Evolutionary conservation across 352 stramenopile genomes (phyloP), one percentile per base, ranked within the genome.

Genomic region (Globisporangium cylindrosporum): DNA sequence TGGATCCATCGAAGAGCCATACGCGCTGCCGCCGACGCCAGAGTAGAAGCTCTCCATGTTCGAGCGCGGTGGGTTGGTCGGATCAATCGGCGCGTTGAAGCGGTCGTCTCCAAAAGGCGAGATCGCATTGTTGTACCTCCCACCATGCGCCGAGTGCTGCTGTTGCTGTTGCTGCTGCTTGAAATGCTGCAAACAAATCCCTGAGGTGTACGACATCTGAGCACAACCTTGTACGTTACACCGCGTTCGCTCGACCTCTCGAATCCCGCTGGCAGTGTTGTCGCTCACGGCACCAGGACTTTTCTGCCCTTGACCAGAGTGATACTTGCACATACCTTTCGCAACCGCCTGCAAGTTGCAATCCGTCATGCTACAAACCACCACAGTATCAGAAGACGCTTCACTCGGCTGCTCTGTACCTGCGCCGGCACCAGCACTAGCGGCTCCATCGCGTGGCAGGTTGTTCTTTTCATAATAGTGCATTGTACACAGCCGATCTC

Each of bases 381-480:
- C 15, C 20, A 14, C 55, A 18, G 22, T 41, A 22, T 32, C n/a
- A 22, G 29, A 4, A 14, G 46, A 24, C 3, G n/a, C 60, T 20
- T 51, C 34, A 34, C 25, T 66, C 25, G 18, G 18, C 24, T 64
- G 34, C 29, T 66, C 70, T 6, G 38, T n/a, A 9, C 70, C 59
- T 36, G 29, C 48, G 22, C 10, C 32, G 32, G 32, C 32, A 36
- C 53, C 25, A 6, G 6, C 29, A 14, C 46, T 51, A 9, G 41
- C 29, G 18, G 25, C 49, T 49, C 72, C 68, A 24, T 81, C 72
- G 4, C 72, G 77, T 68, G 79, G 63, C 48, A 83, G 22, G 59
- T 91, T 87, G 51, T 90, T 70, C 43, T 88, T 90, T 59, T 94
- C 84, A 41, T 84, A 90, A 63, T 91, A 93, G 62, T 95, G 88